phyloP scores from a whole-genome alignment of 2,329 filamentous ascomycete genomes.

The Aspergillus vadensis region DNA sequence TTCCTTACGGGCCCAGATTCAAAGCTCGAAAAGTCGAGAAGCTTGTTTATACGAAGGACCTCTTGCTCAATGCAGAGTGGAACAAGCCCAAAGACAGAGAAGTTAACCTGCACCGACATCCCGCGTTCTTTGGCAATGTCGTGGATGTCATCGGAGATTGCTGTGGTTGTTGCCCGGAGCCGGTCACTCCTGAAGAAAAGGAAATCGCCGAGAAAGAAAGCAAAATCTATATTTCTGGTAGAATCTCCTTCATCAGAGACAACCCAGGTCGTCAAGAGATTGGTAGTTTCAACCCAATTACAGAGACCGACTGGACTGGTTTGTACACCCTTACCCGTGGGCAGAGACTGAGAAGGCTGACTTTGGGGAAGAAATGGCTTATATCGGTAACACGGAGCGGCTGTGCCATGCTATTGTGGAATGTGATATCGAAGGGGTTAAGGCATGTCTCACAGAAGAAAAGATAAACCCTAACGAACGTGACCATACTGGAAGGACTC shows the following conservation, averaged over 20 bases:
- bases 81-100: slow-evolving; percentile 74
- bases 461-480: slow-evolving; percentile 70
- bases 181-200: slow-evolving; percentile 69
- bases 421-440: slow-evolving; percentile 68
- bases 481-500: slow-evolving; percentile 77
- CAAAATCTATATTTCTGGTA: slow-evolving; percentile 75
- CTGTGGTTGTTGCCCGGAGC: slow-evolving; percentile 74
- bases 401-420: slow-evolving; percentile 82
- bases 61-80: slow-evolving; percentile 85
- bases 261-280: slow-evolving; percentile 76
- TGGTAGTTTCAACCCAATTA: slow-evolving; percentile 76
- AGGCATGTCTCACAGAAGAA: slow-evolving; percentile 70
- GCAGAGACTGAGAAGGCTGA: background rate
- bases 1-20: slow-evolving; percentile 42
- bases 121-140: slow-evolving; percentile 78
- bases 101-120: slow-evolving; percentile 78
- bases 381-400: slow-evolving; percentile 74
- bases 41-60: slow-evolving; percentile 76
- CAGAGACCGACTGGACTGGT: slow-evolving; percentile 76
- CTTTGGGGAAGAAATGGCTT: slow-evolving; percentile 70
- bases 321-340: background rate
- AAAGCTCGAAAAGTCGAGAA: slow-evolving; percentile 68
- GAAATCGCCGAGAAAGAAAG: slow-evolving; percentile 70
- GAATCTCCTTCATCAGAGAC: slow-evolving; percentile 73
- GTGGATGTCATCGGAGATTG: slow-evolving; percentile 77